Base-by-base conservation (phyloP, 805 yeast genomes). In the Cyberlindnera euphorbiiphila region DNA sequence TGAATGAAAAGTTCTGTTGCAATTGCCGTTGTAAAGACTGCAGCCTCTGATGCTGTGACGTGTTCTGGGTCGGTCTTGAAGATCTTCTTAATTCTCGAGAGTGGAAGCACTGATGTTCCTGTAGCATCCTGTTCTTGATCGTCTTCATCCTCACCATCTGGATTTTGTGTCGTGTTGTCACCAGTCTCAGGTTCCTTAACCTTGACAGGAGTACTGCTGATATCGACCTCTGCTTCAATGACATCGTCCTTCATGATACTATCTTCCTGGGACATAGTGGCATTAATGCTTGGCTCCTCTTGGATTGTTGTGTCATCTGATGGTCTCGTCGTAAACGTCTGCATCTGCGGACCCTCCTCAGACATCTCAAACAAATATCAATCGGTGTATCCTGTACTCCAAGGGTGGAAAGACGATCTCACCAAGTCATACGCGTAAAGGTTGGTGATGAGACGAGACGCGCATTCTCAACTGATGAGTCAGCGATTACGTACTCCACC, bases 51-150 rank as follows among this genome's bases (percentile, higher is more conserved):
- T 2, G 85, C 77, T 2, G 80, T 73, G 6, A 69, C 60, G 47
- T 81, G 81, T 25, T 80, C 88, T 12, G 87, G 85, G 55, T 85
- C 94, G 55, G 81, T 71, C 51, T 81, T 83, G 56, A 85, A 72
- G 37, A 85, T 79, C 48, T 79, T 71, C 52, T 81, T 82, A 47
- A 85, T 76, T 46, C 84, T 74, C 3, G 85, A 66, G 27, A 83
- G 61, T 6, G 93, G 95, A 18, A 85, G 58, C 4, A 65, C 56
- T 7, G 68, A 43, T 0, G 60, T 45, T 6, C 64, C 64, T 2
- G 56, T 51, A 2, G 49, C 51, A 7, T 54, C 63, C 14, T 56
- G 62, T 3, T 51, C 56, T 6, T 51, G 58, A 16, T 43, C 51
- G 6, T 37, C 52, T 10, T 46, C 48, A 2, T 40, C 45, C 2